Evolutionary conservation across 441 rosid species (phyloP).

Genomic region (Corymbia calophylla): DNA sequence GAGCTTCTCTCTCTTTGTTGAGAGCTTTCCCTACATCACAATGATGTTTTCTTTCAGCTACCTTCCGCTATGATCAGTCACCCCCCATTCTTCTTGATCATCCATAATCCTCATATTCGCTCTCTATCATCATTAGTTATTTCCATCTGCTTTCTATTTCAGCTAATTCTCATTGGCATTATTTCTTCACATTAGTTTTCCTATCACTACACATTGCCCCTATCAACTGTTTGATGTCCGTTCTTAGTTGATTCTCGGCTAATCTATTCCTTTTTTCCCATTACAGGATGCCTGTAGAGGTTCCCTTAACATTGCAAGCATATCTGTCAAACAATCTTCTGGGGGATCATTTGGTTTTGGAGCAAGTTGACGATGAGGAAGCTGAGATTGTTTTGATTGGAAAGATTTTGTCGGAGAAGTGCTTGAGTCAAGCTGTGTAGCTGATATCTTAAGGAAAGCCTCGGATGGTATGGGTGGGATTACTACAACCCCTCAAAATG

Average conservation of each 20-base stretch:
- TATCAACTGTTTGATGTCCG: neutral
- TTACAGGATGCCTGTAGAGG: neutral
- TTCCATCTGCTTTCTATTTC: neutral
- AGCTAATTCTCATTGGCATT: neutral
- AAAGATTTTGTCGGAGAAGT: neutral
- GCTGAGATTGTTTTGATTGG: neutral
- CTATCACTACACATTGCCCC: neutral
- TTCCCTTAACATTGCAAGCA: neutral
- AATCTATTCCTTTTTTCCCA: neutral
- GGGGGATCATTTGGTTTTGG: neutral
- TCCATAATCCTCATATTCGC: neutral
- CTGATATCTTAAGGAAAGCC: neutral
- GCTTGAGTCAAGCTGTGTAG: neutral
- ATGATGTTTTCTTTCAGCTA: neutral
- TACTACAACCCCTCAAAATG: neutral
- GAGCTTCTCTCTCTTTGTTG: neutral
- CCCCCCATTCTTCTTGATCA: neutral
- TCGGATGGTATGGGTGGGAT: neutral
- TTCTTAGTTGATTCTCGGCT: neutral
- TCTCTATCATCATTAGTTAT: neutral
- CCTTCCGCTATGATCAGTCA: neutral
- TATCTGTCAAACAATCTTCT: neutral
- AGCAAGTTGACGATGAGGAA: neutral
- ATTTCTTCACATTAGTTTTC: neutral
- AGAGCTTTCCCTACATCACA: neutral